These are phyloP conservation scores for Polyporus arcularius DNA, from an alignment of 768 basidiomycete genomes.

Conservation along the genomic window DNA sequence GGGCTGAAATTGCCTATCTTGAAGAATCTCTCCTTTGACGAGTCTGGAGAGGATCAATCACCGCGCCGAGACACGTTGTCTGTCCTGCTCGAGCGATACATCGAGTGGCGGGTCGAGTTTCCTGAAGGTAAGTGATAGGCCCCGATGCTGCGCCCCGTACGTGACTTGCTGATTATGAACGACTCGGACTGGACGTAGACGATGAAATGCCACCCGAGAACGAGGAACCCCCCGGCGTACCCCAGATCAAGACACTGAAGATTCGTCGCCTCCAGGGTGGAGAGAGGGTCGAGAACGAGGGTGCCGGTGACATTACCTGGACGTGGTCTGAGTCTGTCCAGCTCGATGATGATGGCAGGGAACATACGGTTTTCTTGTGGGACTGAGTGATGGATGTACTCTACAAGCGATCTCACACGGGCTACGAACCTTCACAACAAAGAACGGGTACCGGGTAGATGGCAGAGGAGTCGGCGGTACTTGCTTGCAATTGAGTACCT, in stretches of 20 bases:
- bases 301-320: slow-evolving; percentile 11
- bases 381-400: neutral
- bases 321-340: slow-evolving; percentile 13
- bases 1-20: slow-evolving; percentile 26
- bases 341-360: neutral
- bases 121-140: slow-evolving; percentile 38
- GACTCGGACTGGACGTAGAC: neutral
- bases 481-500: too few species aligned
- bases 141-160: too few species aligned
- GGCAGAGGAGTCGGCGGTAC: too few species aligned
- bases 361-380: slow-evolving; percentile 5
- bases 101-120: slow-evolving; percentile 51
- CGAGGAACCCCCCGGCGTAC: neutral
- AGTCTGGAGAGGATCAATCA: slow-evolving; percentile 17
- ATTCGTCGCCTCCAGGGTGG: slow-evolving; percentile 3
- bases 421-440: too few species aligned
- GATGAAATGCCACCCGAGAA: neutral
- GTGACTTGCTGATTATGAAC: neutral
- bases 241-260: neutral
- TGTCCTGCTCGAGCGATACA: slow-evolving; percentile 51
- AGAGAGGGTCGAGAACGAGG: neutral
- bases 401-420: too few species aligned
- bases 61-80: slow-evolving; percentile 35
- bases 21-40: slow-evolving; percentile 15
- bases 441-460: too few species aligned